These are phyloP conservation scores for Sugiyamaella grinbergsii DNA, from an alignment of 1,139 yeast species.

Conservation along the genomic window DNA sequence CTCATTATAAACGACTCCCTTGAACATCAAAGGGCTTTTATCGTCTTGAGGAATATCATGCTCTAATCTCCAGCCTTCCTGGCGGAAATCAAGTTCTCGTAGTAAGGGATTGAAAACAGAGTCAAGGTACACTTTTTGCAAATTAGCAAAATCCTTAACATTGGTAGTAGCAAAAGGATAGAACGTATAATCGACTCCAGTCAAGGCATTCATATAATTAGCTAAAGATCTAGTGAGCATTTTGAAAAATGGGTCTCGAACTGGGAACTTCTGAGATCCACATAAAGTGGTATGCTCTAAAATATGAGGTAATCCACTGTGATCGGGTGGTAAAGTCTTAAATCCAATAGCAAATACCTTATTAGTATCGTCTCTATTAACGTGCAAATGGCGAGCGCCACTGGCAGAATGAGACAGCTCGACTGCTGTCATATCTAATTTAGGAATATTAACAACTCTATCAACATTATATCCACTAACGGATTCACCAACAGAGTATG, in stretches of 20 bases:
- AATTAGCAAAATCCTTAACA: slow-evolving; percentile 71
- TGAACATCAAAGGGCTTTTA: slow-evolving; percentile 64
- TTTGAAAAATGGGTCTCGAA: slow-evolving; percentile 95
- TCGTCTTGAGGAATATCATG: slow-evolving; percentile 60
- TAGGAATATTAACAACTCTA: slow-evolving; percentile 72
- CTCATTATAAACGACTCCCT: slow-evolving; percentile 97
- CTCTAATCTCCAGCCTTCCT: slow-evolving; percentile 98
- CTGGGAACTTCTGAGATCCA: slow-evolving; percentile 89
- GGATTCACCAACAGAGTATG: slow-evolving; percentile 51
- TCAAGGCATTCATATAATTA: slow-evolving; percentile 98
- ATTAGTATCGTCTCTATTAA: slow-evolving; percentile 75
- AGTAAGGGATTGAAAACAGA: slow-evolving; percentile 83
- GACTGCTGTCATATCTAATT: slow-evolving; percentile 78
- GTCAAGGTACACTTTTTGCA: slow-evolving; percentile 86
- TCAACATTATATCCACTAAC: slow-evolving; percentile 66
- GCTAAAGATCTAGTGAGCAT: slow-evolving; percentile 88
- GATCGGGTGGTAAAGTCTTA: slow-evolving; percentile 91
- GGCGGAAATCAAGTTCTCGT: slow-evolving; percentile 78
- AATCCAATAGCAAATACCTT: slow-evolving; percentile 89
- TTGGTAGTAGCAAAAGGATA: slow-evolving; percentile 97
- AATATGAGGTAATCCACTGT: slow-evolving; percentile 94
- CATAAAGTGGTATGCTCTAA: slow-evolving; percentile 94
- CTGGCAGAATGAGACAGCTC: slow-evolving; percentile 65
- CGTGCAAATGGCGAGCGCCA: slow-evolving; percentile 81
- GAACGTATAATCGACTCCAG: slow-evolving; percentile 93